Conservation (phyloP, 2,329 filamentous ascomycete species). For the Claviceps citrina region DNA sequence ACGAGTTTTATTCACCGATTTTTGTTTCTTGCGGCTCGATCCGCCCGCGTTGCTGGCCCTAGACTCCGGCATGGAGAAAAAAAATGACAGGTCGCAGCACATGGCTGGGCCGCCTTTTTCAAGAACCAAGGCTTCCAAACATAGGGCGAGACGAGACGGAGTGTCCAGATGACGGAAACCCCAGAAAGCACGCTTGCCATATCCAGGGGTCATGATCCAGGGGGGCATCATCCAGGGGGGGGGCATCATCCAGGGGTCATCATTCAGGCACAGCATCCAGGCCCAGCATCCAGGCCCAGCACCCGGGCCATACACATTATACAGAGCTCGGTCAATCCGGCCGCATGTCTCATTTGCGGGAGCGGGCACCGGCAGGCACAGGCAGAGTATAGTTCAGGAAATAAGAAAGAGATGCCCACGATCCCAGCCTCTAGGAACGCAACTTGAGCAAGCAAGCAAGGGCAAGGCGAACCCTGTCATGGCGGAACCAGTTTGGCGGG, state of each 20-base stretch:
- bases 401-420: not conserved
- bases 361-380: not conserved
- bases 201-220: not conserved
- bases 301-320: not conserved
- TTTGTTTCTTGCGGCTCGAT: conserved; percentile 4
- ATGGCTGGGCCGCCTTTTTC: not conserved
- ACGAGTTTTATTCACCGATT: not conserved
- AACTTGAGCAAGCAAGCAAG: not conserved
- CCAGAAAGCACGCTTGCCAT: not conserved
- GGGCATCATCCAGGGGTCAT: not conserved
- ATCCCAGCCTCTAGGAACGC: too few relatives aligned
- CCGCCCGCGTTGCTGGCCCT: not conserved
- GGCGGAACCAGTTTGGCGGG: not conserved
- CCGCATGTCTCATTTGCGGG: not conserved
- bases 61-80: not conserved
- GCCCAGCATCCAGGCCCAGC: not conserved
- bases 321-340: not conserved
- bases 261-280: too few relatives aligned
- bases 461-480: not conserved
- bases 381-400: not conserved
- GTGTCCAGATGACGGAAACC: not conserved
- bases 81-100: conserved; percentile 1
- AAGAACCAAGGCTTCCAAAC: not conserved
- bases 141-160: not conserved
- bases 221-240: not conserved